Evolutionary conservation across 1,139 yeast genomes (phyloP), one percentile per base, ranked within the genome.

Genomic region (Suhomyces terraborum): DNA sequence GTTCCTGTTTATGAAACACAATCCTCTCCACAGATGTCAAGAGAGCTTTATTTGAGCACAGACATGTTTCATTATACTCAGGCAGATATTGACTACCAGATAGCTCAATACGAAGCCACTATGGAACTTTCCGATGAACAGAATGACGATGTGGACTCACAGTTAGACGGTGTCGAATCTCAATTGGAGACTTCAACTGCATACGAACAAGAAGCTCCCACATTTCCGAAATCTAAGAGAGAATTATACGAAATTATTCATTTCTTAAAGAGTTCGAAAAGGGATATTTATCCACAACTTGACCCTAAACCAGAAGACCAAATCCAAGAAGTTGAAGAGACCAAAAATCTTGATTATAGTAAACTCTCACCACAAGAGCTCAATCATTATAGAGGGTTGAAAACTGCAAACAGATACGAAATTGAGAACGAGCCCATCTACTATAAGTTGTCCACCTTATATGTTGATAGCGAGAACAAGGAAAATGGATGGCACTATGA

Each of bases 401-500:
- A 54, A 32, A 52, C 50, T 30, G 59, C 64, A 12, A 51, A 48
- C 21, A 29, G 42, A 3, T 45, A 47, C 30, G 29, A 47, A 1
- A 45, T 48, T 4, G 43, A 43, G 8, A 45, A 54, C 13, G 66
- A 61, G 34, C 63, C 63, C 14, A 56, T 61, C 16, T 67, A 67
- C 49, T 67, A 64, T 47, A 64, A 65, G 43, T 55, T 66, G 41
- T 66, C 72, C 3, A 63, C 70, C 1, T 53, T 67, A 32, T 48
- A 50, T 32, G 55, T 57, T 36, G 52, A 54, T 23, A 58, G 62
- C 13, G 48, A 44, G 14, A 62, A 60, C 42, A 50, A 50, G 36
- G 73, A 67, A 47, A 54, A 63, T 21, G 72, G 72, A 4, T 62
- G 65, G 69, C 69, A 65, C 49, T 66, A 66, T 47, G 73, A 67